Percentiles rank a stretch among this genome's conserved stretches.
phyloP scores from a whole-genome alignment of 2,329 filamentous ascomycete genomes.

The Xylariaceae sp. region DNA sequence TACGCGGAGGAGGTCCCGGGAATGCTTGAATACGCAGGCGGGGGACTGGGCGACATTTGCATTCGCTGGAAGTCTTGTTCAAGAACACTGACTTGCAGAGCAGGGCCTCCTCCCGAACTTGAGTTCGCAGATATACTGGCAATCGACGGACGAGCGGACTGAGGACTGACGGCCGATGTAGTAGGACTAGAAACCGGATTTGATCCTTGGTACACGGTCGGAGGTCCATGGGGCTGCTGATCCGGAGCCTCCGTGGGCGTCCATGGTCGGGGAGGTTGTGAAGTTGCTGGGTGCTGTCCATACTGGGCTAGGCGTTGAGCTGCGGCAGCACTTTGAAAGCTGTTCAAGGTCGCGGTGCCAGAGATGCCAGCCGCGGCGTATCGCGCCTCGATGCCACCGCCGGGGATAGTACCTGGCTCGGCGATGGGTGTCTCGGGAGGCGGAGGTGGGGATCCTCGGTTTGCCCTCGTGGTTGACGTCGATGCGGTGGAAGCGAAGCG shows the following conservation, averaged over 20 bases:
- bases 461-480: slow-evolving; percentile 86
- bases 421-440: slow-evolving; percentile 87
- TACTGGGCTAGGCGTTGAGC: slow-evolving; percentile 79
- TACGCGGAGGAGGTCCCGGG: slow-evolving; percentile 54
- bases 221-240: slow-evolving; percentile 79
- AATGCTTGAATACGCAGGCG: slow-evolving; percentile 90
- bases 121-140: slow-evolving; percentile 27
- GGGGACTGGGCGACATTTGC: slow-evolving; percentile 74
- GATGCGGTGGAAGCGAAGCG: slow-evolving; percentile 78
- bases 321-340: slow-evolving; percentile 74
- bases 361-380: slow-evolving; percentile 90
- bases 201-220: slow-evolving; percentile 84
- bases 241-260: slow-evolving; percentile 90
- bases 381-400: slow-evolving; percentile 80
- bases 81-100: slow-evolving; percentile 62
- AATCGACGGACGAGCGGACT: slow-evolving; percentile 34
- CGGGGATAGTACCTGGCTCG: slow-evolving; percentile 63
- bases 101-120: slow-evolving; percentile 26
- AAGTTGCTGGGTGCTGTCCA: slow-evolving; percentile 46
- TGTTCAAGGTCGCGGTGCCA: slow-evolving; percentile 74
- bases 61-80: slow-evolving; percentile 83
- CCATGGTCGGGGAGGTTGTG: slow-evolving; percentile 65
- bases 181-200: slow-evolving; percentile 60
- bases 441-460: slow-evolving; percentile 86
- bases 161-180: slow-evolving; percentile 39